Conservation (phyloP, 2,329 filamentous ascomycete genomes). For the Neofusicoccum parvum region DNA sequence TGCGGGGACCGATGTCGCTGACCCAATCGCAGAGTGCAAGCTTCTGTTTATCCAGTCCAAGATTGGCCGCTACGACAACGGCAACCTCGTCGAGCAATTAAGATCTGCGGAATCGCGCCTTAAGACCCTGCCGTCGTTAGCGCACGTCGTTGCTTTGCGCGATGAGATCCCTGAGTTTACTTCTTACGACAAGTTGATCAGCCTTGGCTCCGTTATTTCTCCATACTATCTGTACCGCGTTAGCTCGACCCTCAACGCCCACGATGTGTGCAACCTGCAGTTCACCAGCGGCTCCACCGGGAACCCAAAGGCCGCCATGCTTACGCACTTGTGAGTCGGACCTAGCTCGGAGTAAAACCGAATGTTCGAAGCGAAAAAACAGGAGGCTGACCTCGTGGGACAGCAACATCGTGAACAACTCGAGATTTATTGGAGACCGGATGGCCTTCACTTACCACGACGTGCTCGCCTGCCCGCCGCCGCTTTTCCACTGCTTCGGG, state of each 20-base stretch:
- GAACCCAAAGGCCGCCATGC: slow-evolving; percentile 42
- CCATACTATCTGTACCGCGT: background rate
- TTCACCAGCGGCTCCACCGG: slow-evolving; percentile 44
- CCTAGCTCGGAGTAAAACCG: no score
- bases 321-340: slow-evolving; percentile 38
- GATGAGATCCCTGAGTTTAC: slow-evolving; percentile 48
- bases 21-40: slow-evolving; percentile 59
- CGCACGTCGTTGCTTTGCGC: slow-evolving; percentile 34
- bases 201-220: slow-evolving; percentile 33
- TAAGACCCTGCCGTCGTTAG: slow-evolving; percentile 29
- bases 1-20: slow-evolving; percentile 14
- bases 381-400: background rate
- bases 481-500: slow-evolving; percentile 85
- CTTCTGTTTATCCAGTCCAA: slow-evolving; percentile 71
- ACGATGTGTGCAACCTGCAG: slow-evolving; percentile 39
- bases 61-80: slow-evolving; percentile 68
- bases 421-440: slow-evolving; percentile 61
- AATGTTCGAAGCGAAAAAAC: background rate
- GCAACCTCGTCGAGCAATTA: slow-evolving; percentile 53
- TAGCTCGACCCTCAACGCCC: slow-evolving; percentile 20
- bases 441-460: slow-evolving; percentile 67
- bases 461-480: slow-evolving; percentile 77
- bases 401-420: slow-evolving; percentile 44
- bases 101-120: slow-evolving; percentile 27
- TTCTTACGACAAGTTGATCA: slow-evolving; percentile 62